Base-by-base conservation (phyloP, 2,329 filamentous ascomycete genomes). In the Aspergillus sp. region DNA sequence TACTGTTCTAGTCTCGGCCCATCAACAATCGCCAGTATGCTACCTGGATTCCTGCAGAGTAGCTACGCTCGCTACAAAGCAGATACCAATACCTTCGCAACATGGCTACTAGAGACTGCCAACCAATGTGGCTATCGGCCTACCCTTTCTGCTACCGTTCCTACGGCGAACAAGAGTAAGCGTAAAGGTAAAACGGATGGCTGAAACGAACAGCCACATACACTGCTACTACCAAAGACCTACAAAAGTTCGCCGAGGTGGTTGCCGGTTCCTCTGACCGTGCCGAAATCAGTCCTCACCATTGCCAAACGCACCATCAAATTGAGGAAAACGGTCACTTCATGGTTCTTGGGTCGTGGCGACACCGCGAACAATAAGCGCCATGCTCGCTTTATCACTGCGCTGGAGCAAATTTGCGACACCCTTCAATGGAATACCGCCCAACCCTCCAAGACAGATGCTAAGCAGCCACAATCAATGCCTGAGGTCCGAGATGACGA, bases 61-160 rank as follows among this genome's bases (percentile, higher is more conserved):
- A 72, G 68, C 54, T 71, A 72, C 47, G 54, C 54, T 3, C 66
- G 66, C 49, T 71, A 71, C 64, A 73, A 71, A 57, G 58, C 51
- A 36, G 69, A 72, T 58, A 71, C 69, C 38, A 66, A 70, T 55
- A 65, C 50, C 2, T 70, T 72, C 57, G 70, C 68, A 62, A 66
- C 69, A 15, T 73, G 71, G 69, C 66, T 73, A 39, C 62, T 69
- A 8, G 64, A 67, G 52, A 60, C 67, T 47, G 72, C 70, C 6
- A 64, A 57, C 50, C 42, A 68, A 65, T 68, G 67, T 59, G 68
- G 71, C 60, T 68, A 68, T 60, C 57, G 58, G 58, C 64, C 57
- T 8, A 49, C 19, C 49, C 62, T 67, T 10, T 27, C 54, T 48
- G 41, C 60, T 44, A 52, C 47, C 50, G 17, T 44, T 58, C 57